Evolutionary conservation across 768 basidiomycete species (phyloP).

Genomic region (Suillus subluteus): DNA sequence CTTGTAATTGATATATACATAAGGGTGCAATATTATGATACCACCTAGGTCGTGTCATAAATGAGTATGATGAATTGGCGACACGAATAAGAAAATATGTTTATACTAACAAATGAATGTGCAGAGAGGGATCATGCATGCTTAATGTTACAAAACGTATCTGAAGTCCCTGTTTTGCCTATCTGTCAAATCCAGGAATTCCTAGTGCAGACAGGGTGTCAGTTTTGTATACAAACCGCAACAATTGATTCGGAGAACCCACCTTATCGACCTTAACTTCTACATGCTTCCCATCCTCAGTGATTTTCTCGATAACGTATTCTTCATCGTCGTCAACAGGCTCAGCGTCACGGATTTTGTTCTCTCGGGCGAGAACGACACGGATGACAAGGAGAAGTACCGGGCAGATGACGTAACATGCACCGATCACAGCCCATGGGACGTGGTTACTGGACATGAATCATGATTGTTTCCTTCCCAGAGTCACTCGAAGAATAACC

Average conservation of each 20-base stretch:
- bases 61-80: neutral
- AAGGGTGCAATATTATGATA: neutral
- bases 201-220: slow-evolving; percentile 39
- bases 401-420: slow-evolving; percentile 59
- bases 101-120: neutral
- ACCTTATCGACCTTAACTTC: slow-evolving; percentile 66
- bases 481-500: neutral
- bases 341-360: slow-evolving; percentile 49
- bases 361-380: slow-evolving; percentile 41
- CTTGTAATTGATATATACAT: neutral
- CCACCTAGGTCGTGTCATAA: neutral
- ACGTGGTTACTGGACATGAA: slow-evolving; percentile 53
- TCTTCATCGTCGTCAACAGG: slow-evolving; percentile 58
- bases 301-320: slow-evolving; percentile 53
- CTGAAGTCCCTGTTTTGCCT: slow-evolving; percentile 72
- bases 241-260: slow-evolving; percentile 9
- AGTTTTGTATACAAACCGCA: neutral
- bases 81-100: neutral
- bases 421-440: slow-evolving; percentile 72
- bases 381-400: slow-evolving; percentile 42
- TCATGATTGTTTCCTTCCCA: neutral
- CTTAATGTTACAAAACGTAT: slow-evolving; percentile 57
- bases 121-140: neutral
- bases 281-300: slow-evolving; percentile 51
- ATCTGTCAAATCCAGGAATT: slow-evolving; percentile 76